These are phyloP conservation scores for Gentiana dahurica DNA, from an alignment of 257 asterid species.

Conservation along the genomic window DNA sequence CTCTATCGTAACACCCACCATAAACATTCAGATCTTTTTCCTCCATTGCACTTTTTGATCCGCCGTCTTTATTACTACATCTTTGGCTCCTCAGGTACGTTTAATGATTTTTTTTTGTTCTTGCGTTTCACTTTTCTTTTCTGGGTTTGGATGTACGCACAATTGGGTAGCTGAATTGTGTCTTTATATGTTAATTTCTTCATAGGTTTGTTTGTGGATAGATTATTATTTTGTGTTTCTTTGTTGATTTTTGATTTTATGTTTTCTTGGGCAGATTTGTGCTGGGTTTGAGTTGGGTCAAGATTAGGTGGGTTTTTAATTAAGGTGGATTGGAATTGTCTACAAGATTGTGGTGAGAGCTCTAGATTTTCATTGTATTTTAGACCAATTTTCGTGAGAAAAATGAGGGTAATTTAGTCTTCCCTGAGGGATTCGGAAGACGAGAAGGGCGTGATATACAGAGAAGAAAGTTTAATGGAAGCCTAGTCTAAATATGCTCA, in stretches of 20 bases:
- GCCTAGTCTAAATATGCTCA: slow-evolving; percentile 70
- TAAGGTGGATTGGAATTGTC: neutral
- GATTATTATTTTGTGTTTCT: neutral
- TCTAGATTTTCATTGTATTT: neutral
- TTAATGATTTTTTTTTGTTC: neutral
- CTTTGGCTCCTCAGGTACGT: slow-evolving; percentile 10
- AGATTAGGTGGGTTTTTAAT: slow-evolving; percentile 3
- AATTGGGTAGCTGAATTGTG: slow-evolving; percentile 1
- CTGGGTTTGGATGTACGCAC: neutral
- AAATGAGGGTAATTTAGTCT: slow-evolving; percentile 19
- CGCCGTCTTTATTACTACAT: slow-evolving; percentile 9
- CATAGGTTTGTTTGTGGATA: too few relatives aligned
- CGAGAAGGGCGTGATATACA: slow-evolving; percentile 9
- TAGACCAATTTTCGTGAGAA: slow-evolving; percentile 1
- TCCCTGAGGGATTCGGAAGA: slow-evolving; percentile 18
- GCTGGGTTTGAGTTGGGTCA: slow-evolving; percentile 4
- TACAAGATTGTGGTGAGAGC: neutral
- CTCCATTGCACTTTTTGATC: neutral
- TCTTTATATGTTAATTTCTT: too few relatives aligned
- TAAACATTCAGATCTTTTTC: neutral
- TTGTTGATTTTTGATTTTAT: neutral
- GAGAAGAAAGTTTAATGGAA: slow-evolving; percentile 38
- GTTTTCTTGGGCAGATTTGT: slow-evolving; percentile 10
- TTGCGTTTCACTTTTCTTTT: neutral
- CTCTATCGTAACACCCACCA: too few relatives aligned